These are phyloP conservation scores for Colletotrichum sp. DNA, from an alignment of 2,329 filamentous ascomycete species.

Conservation along the genomic window DNA sequence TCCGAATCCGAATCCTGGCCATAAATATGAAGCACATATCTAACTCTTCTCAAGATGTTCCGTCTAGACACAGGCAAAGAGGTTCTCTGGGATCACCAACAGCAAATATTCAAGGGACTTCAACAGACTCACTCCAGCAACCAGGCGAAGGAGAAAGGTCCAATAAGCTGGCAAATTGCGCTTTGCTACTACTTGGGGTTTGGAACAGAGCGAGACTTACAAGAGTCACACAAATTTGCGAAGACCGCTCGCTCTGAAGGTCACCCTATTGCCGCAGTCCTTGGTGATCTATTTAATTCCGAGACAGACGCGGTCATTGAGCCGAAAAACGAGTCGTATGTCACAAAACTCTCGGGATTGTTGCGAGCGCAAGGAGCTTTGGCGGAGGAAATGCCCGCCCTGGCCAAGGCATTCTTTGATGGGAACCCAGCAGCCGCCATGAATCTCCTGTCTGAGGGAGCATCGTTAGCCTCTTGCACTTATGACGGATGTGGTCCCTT, in stretches of 20 bases:
- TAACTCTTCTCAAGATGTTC: background rate
- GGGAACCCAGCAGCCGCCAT: background rate
- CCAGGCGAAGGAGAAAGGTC: fast-evolving
- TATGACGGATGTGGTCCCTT: background rate
- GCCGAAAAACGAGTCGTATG: fast-evolving
- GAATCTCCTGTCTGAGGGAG: background rate
- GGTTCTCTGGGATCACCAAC: background rate
- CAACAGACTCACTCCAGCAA: background rate
- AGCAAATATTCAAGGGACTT: background rate
- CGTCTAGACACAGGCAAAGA: background rate
- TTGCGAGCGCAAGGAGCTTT: background rate
- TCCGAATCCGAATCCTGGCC: too few relatives aligned
- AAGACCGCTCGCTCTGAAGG: background rate
- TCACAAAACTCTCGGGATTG: fast-evolving
- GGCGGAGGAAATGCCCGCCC: background rate
- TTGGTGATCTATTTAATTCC: background rate
- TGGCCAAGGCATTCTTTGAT: background rate
- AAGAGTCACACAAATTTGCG: background rate
- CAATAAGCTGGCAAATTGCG: background rate
- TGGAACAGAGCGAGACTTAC: background rate
- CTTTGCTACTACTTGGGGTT: background rate
- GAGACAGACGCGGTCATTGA: fast-evolving
- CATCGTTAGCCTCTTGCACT: background rate
- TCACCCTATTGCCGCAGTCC: background rate
- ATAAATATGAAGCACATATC: too few relatives aligned